A percentile compares a stretch with the other conserved stretches of the same genome.
Conservation (phyloP, 1,139 yeast genomes). For the Kurtzmaniella quercitrusa region DNA sequence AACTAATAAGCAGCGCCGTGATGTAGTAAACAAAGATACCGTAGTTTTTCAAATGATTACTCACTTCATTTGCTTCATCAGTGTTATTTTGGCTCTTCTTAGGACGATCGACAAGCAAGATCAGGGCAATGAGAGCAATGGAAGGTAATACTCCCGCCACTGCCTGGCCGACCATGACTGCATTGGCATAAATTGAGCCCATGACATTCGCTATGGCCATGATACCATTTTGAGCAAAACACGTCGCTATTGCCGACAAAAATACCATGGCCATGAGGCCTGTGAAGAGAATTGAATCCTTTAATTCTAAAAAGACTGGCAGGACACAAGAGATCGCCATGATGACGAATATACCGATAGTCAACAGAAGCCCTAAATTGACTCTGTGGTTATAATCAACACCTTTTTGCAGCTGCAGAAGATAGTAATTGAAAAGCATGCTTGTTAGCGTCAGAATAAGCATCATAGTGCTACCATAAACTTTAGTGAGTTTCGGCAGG, state of each 20-base stretch:
- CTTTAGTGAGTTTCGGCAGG: conserved; percentile 49
- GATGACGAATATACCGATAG: conserved; percentile 52
- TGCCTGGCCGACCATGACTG: conserved; percentile 93
- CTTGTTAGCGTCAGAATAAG: conserved; percentile 75
- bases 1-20: conserved; percentile 63
- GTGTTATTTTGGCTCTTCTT: conserved; percentile 3
- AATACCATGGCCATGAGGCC: conserved; percentile 57
- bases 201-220: conserved; percentile 81
- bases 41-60: conserved; percentile 31
- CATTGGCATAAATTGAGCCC: conserved; percentile 79
- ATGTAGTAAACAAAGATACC: conserved; percentile 64
- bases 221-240: conserved; percentile 82
- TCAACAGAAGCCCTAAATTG: conserved; percentile 53
- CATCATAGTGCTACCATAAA: conserved; percentile 86
- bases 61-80: conserved; percentile 16
- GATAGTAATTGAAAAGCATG: conserved; percentile 52
- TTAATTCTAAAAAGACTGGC: conserved; percentile 32
- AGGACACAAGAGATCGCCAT: conserved; percentile 52
- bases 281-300: conserved; percentile 37
- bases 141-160: conserved; percentile 91
- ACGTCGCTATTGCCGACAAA: conserved; percentile 60
- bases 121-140: conserved; percentile 61
- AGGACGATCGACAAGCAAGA: conserved; percentile 38
- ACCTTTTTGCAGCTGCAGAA: conserved; percentile 67
- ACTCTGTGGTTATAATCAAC: conserved; percentile 63